Conservation (phyloP, 192 early-diverging fungal species). For the Backusella circina region DNA sequence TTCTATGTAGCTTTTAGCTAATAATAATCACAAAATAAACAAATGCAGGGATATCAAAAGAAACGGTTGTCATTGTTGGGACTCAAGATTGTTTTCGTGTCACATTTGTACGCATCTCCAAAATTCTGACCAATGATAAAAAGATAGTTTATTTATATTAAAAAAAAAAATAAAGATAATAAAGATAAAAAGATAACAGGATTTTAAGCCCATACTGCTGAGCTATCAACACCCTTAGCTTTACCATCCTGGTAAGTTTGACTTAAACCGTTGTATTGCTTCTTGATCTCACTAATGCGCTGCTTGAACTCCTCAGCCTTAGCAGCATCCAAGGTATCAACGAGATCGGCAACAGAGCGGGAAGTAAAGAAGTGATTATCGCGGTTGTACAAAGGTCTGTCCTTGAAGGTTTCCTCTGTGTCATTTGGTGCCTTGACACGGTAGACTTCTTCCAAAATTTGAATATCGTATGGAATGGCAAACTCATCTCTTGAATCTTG, state of each 20-base stretch:
- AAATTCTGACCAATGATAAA: too few relatives aligned
- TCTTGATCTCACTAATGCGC: background rate
- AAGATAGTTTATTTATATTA: background rate
- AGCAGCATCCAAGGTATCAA: background rate
- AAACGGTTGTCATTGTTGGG: too few relatives aligned
- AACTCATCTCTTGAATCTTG: constrained; percentile 18
- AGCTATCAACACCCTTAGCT: constrained; percentile 7
- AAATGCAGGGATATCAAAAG: too few relatives aligned
- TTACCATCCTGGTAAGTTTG: constrained; percentile 15
- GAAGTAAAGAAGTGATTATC: constrained; percentile 8
- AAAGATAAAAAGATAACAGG: background rate
- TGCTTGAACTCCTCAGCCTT: background rate
- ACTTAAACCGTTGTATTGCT: constrained; percentile 1
- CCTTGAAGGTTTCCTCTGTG: constrained; percentile 6
- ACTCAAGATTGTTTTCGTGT: too few relatives aligned
- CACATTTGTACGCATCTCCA: too few relatives aligned
- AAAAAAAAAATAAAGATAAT: background rate
- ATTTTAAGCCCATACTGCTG: constrained; percentile 10
- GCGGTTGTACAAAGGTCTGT: constrained; percentile 15
- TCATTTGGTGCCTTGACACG: constrained; percentile 14
- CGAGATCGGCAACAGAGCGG: constrained; percentile 1
- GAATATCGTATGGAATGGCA: constrained; percentile 15
- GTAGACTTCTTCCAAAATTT: constrained; percentile 13
- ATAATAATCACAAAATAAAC: too few relatives aligned
- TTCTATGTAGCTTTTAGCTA: too few relatives aligned